Conservation (phyloP, 345 rosid genomes). For the Aquilaria sinensis region DNA sequence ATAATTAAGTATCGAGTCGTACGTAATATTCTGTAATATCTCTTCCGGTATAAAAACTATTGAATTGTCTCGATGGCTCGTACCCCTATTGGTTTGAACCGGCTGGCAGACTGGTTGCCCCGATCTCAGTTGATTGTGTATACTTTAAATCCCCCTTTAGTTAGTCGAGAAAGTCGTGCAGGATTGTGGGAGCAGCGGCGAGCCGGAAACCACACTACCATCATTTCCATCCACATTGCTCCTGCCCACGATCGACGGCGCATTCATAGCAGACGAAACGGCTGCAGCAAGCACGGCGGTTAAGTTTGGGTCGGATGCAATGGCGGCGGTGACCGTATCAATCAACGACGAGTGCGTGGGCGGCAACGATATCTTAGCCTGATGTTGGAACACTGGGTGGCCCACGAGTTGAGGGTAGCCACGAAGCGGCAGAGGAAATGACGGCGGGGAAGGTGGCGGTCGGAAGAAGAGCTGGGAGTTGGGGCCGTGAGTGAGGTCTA, state of each 20-base stretch:
- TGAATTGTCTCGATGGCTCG: no score
- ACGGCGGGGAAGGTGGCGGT: conserved; percentile 19
- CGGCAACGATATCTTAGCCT: conserved; percentile 8
- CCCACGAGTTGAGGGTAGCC: conserved; percentile 30
- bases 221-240: conserved; percentile 14
- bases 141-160: no score
- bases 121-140: no score
- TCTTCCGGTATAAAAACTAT: no score
- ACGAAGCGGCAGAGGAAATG: conserved; percentile 41
- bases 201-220: conserved; percentile 26
- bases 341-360: conserved; percentile 10
- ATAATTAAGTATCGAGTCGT: no score
- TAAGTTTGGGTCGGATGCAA: conserved; percentile 79
- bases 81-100: no score
- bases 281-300: conserved; percentile 80
- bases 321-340: conserved; percentile 53
- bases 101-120: no score
- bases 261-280: conserved; percentile 54
- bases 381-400: conserved; percentile 24
- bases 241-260: not conserved
- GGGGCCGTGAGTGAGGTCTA: conserved; percentile 69
- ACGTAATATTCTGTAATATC: no score
- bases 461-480: conserved; percentile 34
- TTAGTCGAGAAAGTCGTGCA: conserved; percentile 88
- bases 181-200: conserved; percentile 84